phyloP scores from a whole-genome alignment of 177 flowering plant genomes.

The Vitis hybrid region DNA sequence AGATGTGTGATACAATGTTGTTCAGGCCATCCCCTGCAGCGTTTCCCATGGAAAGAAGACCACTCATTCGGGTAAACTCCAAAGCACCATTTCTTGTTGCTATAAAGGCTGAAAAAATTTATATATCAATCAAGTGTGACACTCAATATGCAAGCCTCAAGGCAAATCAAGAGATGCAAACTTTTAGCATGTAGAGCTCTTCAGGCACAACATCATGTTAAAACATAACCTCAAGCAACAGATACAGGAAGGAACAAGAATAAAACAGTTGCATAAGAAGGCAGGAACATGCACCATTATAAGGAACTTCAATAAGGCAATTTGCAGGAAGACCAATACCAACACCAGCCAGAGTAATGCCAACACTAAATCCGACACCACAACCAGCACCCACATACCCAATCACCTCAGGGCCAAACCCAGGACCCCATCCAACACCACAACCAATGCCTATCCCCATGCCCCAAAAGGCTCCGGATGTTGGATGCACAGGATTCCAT shows the following conservation, averaged over 20 bases:
- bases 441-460: conserved; percentile 90
- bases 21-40: conserved; percentile 42
- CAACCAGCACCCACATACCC: conserved; percentile 98
- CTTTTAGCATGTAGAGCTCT: too few relatives aligned
- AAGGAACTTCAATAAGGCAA: conserved; percentile 52
- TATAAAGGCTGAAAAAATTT: conserved; percentile 30
- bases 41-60: conserved; percentile 21
- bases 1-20: conserved; percentile 27
- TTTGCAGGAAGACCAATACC: conserved; percentile 96
- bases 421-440: conserved; percentile 99
- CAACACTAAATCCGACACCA: conserved; percentile 89
- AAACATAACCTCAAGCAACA: too few relatives aligned
- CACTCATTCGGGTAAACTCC: conserved; percentile 25
- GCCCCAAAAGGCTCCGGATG: conserved; percentile 94
- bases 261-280: background rate
- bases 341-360: conserved; percentile 76
- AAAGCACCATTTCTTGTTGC: conserved; percentile 37
- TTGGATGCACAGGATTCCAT: conserved; percentile 99
- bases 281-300: conserved; percentile 8
- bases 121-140: background rate
- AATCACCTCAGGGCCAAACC: conserved; percentile 92
- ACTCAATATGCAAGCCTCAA: too few relatives aligned
- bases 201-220: too few relatives aligned
- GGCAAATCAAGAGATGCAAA: too few relatives aligned
- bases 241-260: too few relatives aligned